Percentiles rank a stretch among this genome's conserved stretches.
phyloP scores from a whole-genome alignment of 2,329 filamentous ascomycete genomes.

The Neofusicoccum laricinum region DNA sequence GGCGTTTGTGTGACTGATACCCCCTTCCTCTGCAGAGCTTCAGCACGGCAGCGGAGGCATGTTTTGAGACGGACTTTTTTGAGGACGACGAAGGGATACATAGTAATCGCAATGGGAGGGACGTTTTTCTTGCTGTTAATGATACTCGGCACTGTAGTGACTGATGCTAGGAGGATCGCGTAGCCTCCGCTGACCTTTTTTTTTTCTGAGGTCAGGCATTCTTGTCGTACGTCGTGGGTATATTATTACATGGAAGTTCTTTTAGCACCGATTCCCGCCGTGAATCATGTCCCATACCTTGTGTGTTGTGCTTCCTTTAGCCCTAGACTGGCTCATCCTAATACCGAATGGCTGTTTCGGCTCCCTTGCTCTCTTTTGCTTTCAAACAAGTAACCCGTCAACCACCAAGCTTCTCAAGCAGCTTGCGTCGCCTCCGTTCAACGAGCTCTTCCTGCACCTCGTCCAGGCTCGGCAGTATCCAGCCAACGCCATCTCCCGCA shows the following conservation, averaged over 20 bases:
- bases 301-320: neutral
- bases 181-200: neutral
- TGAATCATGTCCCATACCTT: neutral
- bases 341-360: neutral
- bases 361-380: neutral
- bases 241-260: neutral
- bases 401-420: conserved; percentile 73
- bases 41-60: neutral
- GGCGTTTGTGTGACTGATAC: conserved; percentile 14
- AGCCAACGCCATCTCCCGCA: conserved; percentile 73
- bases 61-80: neutral
- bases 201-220: neutral
- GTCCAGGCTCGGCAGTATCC: conserved; percentile 80
- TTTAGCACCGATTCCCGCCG: neutral
- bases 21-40: neutral
- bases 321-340: neutral
- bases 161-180: neutral
- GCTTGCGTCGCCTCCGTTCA: conserved; percentile 75
- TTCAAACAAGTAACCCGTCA: neutral
- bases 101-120: neutral
- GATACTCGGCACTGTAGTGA: neutral
- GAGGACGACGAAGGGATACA: neutral
- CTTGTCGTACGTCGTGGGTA: neutral
- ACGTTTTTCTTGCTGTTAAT: neutral
- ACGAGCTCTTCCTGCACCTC: conserved; percentile 94